Base-by-base conservation (phyloP, 345 rosid genomes). In the Syzygium oleosum region DNA sequence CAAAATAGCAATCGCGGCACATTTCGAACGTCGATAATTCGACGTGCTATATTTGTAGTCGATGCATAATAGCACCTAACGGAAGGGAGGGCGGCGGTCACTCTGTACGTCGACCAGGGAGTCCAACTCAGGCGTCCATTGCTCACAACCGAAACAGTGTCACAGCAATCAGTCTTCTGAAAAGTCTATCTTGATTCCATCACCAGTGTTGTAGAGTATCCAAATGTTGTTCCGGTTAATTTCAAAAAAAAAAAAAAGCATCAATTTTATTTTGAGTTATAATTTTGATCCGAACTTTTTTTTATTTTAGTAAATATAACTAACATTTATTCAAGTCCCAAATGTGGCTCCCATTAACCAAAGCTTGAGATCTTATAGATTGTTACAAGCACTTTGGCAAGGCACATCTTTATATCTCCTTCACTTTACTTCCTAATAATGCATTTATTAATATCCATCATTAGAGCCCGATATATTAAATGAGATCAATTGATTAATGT, bases 101-200 rank as follows among this genome's bases (percentile, higher is more conserved):
- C 14, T 61, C 38, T n/a, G 14, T n/a, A 61, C 19, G 4, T 0
- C 7, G 0, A 27, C 12, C 0, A 25, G 6, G 7, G 27, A 58
- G 2, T n/a, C 10, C n/a, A n/a, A n/a, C 19, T 61, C 27, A 6
- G 5, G 73, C 31, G 8, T 0, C 9, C 9, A n/a, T 31, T n/a
- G 6, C 19, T n/a, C 73, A 13, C 31, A 6, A 61, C 12, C 14
- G 38, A 17, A 61, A n/a, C 4, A 16, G 11, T 61, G 73, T 61
- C 73, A 13, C 9, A 1, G 15, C 73, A 61, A n/a, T 61, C 13
- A 9, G 27, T 61, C 34, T 61, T 61, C 14, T 61, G 0, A 0
- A 61, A 61, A 27, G 10, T 61, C 34, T 0, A 15, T 61, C 34
- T n/a, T 61, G 19, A 61, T n/a, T 16, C 38, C 73, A n/a, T 61